Base-by-base conservation (phyloP, 148 eudicot species). In the Hydrangea macrophylla region DNA sequence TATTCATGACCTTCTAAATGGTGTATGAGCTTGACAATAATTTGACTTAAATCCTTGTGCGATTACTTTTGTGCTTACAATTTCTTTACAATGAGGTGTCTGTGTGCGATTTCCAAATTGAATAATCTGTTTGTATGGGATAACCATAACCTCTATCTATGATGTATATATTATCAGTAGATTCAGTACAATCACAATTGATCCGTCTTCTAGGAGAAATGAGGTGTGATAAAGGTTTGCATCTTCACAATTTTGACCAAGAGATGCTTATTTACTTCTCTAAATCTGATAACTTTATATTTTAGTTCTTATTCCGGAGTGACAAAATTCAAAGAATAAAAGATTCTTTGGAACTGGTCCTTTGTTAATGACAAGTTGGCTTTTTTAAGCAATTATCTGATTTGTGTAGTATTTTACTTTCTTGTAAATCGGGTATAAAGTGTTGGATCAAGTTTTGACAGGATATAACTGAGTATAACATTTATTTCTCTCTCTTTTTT, bases 401-500 rank as follows among this genome's bases (percentile, higher is more conserved):
- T 31, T 28, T 22, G 20, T 50, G 28, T n/a, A n/a, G n/a, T n/a
- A n/a, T n/a, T n/a, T n/a, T n/a, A n/a, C n/a, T n/a, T n/a, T n/a
- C n/a, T n/a, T n/a, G n/a, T n/a, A n/a, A n/a, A n/a, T n/a, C n/a
- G n/a, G n/a, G n/a, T n/a, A n/a, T n/a, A n/a, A n/a, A n/a, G n/a
- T n/a, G n/a, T n/a, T n/a, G n/a, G n/a, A n/a, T n/a, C n/a, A n/a
- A n/a, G n/a, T n/a, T n/a, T n/a, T n/a, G n/a, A 22, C 51, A 65
- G n/a, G 28, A 32, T 32, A 32, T 66, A 13, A 22, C 33, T 23
- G 7, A 15, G 45, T 31, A 23, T 25, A 5, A 15, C 15, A 13
- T 35, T 53, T 53, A 59, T 66, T 42, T n/a, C 39, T 27, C 26
- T n/a, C 39, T 27, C 26, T 55, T 53, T 33, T 67, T 23, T 55